Evolutionary conservation across 1,284 basidiomycete species (phyloP).

Genomic region (Sporisorium scitamineum): DNA sequence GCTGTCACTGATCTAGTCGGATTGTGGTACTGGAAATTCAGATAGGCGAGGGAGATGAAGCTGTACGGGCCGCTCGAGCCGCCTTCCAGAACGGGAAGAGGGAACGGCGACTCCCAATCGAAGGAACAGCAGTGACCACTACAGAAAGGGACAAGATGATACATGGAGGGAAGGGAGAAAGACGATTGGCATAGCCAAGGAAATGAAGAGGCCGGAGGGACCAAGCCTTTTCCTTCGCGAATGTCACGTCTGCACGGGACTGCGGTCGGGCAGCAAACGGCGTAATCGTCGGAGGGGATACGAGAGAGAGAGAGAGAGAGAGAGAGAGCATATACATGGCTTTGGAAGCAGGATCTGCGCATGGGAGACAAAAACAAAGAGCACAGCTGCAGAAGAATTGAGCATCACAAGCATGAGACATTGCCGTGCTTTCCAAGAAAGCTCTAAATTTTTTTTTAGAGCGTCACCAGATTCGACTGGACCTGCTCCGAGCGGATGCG

Average conservation of each 20-base stretch:
- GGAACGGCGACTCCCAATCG: conserved; percentile 1
- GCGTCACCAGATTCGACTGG: conserved; percentile 2
- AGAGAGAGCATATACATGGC: not conserved
- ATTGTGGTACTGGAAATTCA: not conserved
- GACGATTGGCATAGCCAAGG: not conserved
- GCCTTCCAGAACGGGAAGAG: conserved; percentile 18
- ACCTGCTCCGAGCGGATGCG: not conserved
- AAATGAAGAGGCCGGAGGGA: too few species aligned
- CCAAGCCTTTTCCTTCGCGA: too few species aligned
- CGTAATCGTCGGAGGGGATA: not conserved
- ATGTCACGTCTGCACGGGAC: not conserved
- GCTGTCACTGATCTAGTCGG: not conserved
- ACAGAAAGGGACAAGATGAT: not conserved
- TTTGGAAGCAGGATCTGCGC: not conserved
- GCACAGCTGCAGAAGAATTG: not conserved
- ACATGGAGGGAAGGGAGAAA: conserved; percentile 13
- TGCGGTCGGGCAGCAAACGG: not conserved
- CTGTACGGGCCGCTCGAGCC: not conserved
- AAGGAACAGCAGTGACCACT: not conserved
- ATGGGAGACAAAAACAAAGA: not conserved
- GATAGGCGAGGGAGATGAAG: not conserved
- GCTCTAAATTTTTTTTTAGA: not conserved
- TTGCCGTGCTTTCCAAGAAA: conserved; percentile 3
- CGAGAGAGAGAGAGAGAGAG: too few species aligned
- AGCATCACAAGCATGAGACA: not conserved